Conservation (phyloP, 768 basidiomycete species). For the Calocera cornea region DNA sequence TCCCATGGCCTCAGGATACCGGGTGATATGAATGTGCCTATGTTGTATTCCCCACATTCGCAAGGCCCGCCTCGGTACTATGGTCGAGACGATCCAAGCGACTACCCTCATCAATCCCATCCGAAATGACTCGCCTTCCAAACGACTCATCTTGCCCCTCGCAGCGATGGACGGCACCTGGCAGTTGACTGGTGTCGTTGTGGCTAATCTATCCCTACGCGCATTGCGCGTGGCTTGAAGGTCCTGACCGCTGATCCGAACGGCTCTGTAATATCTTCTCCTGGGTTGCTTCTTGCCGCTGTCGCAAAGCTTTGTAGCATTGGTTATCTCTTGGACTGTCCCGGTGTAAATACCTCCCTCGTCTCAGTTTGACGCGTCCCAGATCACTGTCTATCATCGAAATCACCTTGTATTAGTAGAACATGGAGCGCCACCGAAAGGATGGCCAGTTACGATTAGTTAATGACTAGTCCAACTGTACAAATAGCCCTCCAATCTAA, state of each 20-base stretch:
- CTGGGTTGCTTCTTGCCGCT: background rate
- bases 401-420: background rate
- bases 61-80: background rate
- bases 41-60: background rate
- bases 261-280: background rate
- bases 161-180: background rate
- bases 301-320: background rate
- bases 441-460: background rate
- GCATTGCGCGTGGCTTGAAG: no score
- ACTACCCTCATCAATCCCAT: background rate
- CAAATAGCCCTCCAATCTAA: background rate
- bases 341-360: no score
- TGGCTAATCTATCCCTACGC: background rate
- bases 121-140: background rate
- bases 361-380: background rate
- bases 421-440: background rate
- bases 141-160: background rate
- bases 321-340: background rate
- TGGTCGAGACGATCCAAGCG: background rate
- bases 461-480: conserved; percentile 4
- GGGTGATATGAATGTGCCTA: background rate
- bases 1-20: background rate
- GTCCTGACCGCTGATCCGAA: background rate
- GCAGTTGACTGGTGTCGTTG: background rate
- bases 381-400: background rate